Evolutionary conservation across 73 alveolate species (phyloP).

Genomic region (Symbiodinium natans): DNA sequence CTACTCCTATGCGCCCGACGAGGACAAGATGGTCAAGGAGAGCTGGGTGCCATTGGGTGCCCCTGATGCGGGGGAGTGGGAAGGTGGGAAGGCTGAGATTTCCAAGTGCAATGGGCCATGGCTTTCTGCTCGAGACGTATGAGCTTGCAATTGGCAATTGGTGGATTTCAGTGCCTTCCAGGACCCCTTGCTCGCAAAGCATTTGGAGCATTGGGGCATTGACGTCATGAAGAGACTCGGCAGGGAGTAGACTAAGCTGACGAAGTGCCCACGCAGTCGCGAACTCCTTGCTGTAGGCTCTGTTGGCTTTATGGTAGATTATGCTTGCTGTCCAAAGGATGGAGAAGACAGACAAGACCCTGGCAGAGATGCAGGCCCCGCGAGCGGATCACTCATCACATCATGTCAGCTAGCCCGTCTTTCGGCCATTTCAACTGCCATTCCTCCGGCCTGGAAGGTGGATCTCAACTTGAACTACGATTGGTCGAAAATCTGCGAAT

Average conservation of each 20-base stretch:
- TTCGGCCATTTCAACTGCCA: neutral
- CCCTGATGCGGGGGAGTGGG: neutral
- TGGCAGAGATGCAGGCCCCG: constrained; percentile 98
- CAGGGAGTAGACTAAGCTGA: neutral
- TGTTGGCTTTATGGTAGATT: no score
- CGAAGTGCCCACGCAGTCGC: no score
- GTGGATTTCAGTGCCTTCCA: neutral
- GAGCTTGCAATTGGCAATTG: neutral
- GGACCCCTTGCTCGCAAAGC: constrained; percentile 91
- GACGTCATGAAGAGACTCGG: constrained; percentile 76
- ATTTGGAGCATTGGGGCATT: constrained; percentile 89
- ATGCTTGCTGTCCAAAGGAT: no score
- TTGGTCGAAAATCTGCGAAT: constrained; percentile 85
- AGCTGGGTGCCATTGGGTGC: neutral
- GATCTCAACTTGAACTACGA: constrained; percentile 73
- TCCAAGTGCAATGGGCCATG: no score
- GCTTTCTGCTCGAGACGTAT: neutral
- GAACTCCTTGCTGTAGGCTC: no score
- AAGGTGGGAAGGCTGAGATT: no score
- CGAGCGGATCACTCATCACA: no score
- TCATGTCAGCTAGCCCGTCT: no score
- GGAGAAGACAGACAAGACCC: constrained; percentile 99
- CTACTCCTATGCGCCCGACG: constrained; percentile 91
- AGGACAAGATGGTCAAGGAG: constrained; percentile 69
- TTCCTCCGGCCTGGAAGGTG: no score